phyloP scores from a whole-genome alignment of 2,329 filamentous ascomycete genomes.

The Dryadomyces quercivorus region DNA sequence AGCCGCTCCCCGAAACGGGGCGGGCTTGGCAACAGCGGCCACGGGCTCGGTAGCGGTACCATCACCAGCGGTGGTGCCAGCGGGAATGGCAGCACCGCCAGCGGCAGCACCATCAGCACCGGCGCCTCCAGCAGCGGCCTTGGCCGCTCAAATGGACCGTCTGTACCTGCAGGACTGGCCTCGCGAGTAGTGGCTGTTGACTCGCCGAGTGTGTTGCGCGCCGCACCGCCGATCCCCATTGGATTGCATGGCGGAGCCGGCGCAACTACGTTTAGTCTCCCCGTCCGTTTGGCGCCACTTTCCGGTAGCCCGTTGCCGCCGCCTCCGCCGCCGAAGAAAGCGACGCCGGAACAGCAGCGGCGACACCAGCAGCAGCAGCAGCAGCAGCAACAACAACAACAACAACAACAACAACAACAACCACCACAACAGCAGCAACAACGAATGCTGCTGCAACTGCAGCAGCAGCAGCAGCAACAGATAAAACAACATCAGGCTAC shows the following conservation, averaged over 20 bases:
- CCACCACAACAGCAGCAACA: slow-evolving; percentile 5
- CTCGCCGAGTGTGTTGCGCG: slow-evolving; percentile 16
- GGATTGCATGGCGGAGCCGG: neutral
- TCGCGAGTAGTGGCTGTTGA: slow-evolving; percentile 25
- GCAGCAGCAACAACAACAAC: neutral
- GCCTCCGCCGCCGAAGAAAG: slow-evolving; percentile 43
- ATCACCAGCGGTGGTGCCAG: neutral
- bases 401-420: slow-evolving; percentile 31
- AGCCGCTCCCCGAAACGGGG: slow-evolving; percentile 35
- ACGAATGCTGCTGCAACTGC: neutral
- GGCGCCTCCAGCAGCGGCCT: slow-evolving; percentile 23
- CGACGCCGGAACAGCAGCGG: slow-evolving; percentile 40
- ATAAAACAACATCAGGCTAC: slow-evolving; percentile 1
- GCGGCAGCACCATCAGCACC: neutral
- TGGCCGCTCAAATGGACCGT: slow-evolving; percentile 31
- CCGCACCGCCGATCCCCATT: slow-evolving; percentile 19
- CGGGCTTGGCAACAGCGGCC: slow-evolving; percentile 1
- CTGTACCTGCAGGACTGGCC: slow-evolving; percentile 40
- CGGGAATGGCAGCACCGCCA: neutral
- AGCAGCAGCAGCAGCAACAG: neutral
- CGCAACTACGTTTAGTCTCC: slow-evolving; percentile 44
- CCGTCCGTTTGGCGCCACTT: slow-evolving; percentile 50
- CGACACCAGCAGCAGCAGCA: slow-evolving; percentile 11
- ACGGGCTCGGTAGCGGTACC: neutral
- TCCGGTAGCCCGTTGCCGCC: slow-evolving; percentile 47